Percentiles rank a stretch among this genome's conserved stretches.
Conservation (phyloP, 768 basidiomycete species). For the Pisolithus microcarpus region DNA sequence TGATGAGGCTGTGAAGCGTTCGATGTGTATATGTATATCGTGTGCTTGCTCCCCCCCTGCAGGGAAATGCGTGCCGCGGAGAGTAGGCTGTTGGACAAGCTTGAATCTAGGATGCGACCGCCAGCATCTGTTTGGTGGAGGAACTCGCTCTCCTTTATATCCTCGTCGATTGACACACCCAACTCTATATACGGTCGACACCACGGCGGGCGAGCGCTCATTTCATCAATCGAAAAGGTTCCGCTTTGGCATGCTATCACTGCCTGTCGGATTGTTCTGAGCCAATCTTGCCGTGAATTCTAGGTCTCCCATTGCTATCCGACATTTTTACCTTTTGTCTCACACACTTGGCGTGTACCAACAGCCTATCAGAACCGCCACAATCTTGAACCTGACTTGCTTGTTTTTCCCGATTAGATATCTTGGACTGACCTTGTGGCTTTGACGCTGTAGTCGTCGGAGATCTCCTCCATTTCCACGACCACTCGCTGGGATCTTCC, state of each 20-base stretch:
- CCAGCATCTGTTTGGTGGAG: slow-evolving; percentile 2
- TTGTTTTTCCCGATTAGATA: too few species aligned
- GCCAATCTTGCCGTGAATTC: slow-evolving; percentile 20
- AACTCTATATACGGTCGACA: slow-evolving; percentile 28
- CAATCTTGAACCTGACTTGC: too few species aligned
- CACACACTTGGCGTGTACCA: too few species aligned
- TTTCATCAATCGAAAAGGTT: slow-evolving; percentile 22
- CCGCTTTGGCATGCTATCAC: slow-evolving; percentile 21
- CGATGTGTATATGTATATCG: too few species aligned
- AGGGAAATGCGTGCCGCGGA: not conserved
- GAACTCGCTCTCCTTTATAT: slow-evolving; percentile 22
- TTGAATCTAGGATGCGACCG: slow-evolving; percentile 1
- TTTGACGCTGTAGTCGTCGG: too few species aligned
- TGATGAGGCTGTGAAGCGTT: not conserved
- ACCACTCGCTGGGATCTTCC: too few species aligned
- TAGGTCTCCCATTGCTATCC: slow-evolving; percentile 13
- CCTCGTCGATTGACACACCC: slow-evolving; percentile 14
- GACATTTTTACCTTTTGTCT: slow-evolving; percentile 22
- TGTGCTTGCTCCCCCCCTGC: not conserved
- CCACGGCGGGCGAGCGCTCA: slow-evolving; percentile 23
- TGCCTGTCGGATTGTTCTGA: slow-evolving; percentile 12
- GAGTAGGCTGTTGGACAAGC: not conserved
- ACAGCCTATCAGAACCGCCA: too few species aligned
- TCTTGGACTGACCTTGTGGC: too few species aligned
- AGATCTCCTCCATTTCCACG: too few species aligned